Conservation (phyloP, 306 rosid species). For the Trichosanthes truncata region DNA sequence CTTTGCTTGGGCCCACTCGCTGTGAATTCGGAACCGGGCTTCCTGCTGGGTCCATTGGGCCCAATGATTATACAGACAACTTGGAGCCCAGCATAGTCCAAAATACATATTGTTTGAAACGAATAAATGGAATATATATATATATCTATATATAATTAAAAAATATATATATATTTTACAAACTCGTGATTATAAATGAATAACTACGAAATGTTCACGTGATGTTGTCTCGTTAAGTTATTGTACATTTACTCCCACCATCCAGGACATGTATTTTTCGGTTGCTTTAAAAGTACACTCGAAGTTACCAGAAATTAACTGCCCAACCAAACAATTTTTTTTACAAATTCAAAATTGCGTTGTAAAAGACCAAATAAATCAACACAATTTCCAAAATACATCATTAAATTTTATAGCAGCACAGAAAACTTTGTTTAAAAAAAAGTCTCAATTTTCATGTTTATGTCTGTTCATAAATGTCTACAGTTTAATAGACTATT, state of each 20-base stretch:
- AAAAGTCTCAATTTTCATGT: too few relatives aligned
- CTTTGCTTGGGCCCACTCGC: not conserved
- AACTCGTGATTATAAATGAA: not conserved
- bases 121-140: too few relatives aligned
- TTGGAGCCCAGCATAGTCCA: not conserved
- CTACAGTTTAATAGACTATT: too few relatives aligned
- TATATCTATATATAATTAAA: too few relatives aligned
- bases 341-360: not conserved
- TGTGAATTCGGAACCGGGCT: not conserved
- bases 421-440: too few relatives aligned
- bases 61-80: not conserved
- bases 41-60: not conserved
- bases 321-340: too few relatives aligned
- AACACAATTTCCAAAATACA: not conserved
- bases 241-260: not conserved
- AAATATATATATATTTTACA: not conserved
- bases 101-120: too few relatives aligned
- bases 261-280: not conserved
- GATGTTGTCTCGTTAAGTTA: not conserved
- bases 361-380: not conserved
- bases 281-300: not conserved
- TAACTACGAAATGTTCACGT: not conserved
- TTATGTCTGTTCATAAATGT: too few relatives aligned
- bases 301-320: not conserved
- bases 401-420: not conserved